A percentile compares a stretch with the other conserved stretches of the same genome.
These are phyloP conservation scores for Eremothecium sinecaudum DNA, from an alignment of 1,139 yeast species.

Conservation along the genomic window DNA sequence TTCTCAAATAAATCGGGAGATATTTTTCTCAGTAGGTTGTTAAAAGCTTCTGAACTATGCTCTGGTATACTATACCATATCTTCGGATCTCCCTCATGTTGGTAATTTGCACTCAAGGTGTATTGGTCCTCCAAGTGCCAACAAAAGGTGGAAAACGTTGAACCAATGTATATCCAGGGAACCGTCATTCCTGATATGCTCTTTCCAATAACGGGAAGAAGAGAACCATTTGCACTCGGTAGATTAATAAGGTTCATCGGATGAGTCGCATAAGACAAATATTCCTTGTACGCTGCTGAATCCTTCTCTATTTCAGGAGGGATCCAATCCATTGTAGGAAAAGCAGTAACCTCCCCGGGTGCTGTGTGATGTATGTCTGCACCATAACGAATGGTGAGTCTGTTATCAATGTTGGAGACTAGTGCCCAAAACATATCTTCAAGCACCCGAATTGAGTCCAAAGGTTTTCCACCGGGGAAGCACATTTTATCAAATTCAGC, in stretches of 20 bases:
- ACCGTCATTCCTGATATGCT: constrained; percentile 73
- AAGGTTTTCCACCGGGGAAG: constrained; percentile 29
- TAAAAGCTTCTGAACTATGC: constrained; percentile 44
- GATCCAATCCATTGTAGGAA: constrained; percentile 36
- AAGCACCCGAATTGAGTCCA: constrained; percentile 32
- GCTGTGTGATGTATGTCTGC: constrained; percentile 62
- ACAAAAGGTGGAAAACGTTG: constrained; percentile 65
- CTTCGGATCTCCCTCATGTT: constrained; percentile 65
- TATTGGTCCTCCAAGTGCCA: constrained; percentile 85
- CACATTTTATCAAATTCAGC: constrained; percentile 39
- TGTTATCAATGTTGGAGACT: constrained; percentile 38
- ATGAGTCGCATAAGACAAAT: constrained; percentile 40
- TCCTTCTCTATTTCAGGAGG: constrained; percentile 19
- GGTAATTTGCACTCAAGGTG: constrained; percentile 67
- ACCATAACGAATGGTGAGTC: constrained; percentile 57
- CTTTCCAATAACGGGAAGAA: constrained; percentile 49
- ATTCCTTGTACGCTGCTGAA: constrained; percentile 24
- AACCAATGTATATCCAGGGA: constrained; percentile 75
- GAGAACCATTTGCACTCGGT: constrained; percentile 57
- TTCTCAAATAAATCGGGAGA: constrained; percentile 80
- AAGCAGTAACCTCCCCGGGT: constrained; percentile 61
- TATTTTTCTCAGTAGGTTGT: constrained; percentile 40
- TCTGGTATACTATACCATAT: constrained; percentile 76
- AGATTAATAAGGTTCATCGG: constrained; percentile 60
- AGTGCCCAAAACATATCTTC: constrained; percentile 54